These are phyloP conservation scores for Balamuthia mandrillaris DNA, from an alignment of 208 protist genomes.

Conservation along the genomic window DNA sequence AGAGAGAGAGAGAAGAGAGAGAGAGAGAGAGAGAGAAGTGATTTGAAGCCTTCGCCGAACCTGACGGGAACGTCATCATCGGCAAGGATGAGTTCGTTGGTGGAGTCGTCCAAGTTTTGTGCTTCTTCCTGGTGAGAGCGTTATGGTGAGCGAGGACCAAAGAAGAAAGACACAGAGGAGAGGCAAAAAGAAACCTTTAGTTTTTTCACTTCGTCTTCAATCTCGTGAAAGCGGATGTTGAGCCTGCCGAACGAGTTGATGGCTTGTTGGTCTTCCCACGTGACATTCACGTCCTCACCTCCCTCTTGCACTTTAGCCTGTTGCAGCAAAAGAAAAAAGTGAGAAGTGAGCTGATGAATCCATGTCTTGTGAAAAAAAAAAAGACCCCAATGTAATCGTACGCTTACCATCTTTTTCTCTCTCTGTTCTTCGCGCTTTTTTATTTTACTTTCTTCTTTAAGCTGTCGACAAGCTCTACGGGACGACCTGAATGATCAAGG, in stretches of 20 bases:
- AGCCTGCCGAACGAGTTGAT: conserved; percentile 42
- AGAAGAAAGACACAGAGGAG: background rate
- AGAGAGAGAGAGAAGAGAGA: too few relatives aligned
- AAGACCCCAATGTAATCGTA: too few relatives aligned
- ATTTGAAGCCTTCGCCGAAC: background rate
- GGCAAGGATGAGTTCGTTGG: conserved; percentile 22
- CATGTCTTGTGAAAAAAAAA: too few relatives aligned
- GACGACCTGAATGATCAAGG: too few relatives aligned
- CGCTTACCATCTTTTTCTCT: too few relatives aligned
- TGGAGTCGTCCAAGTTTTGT: conserved; percentile 4
- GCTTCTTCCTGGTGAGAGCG: background rate
- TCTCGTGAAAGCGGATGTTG: conserved; percentile 18
- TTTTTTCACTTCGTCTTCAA: conserved; percentile 10
- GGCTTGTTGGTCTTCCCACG: conserved; percentile 33
- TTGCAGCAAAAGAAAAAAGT: too few relatives aligned
- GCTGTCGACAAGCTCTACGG: too few relatives aligned
- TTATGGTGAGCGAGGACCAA: background rate
- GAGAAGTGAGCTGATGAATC: too few relatives aligned
- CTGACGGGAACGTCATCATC: conserved; percentile 8
- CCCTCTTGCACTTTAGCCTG: too few relatives aligned
- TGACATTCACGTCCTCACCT: conserved; percentile 43
- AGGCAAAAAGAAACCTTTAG: background rate
- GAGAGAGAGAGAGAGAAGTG: too few relatives aligned
- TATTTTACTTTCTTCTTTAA: too few relatives aligned
- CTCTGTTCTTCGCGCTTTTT: too few relatives aligned